These are phyloP conservation scores for Tricholoma furcatifolium DNA, from an alignment of 768 basidiomycete genomes.

Conservation along the genomic window DNA sequence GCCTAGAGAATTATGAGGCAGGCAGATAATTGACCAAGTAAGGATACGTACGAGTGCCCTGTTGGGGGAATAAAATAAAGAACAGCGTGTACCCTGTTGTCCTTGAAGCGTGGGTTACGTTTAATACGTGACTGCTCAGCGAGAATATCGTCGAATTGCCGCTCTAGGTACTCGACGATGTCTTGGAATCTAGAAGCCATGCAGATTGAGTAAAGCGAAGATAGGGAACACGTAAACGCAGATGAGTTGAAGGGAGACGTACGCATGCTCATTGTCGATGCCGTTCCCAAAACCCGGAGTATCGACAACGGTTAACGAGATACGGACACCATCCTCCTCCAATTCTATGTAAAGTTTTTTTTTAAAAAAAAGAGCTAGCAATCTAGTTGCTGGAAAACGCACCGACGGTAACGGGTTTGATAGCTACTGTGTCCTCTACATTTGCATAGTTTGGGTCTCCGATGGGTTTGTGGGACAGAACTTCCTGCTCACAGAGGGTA, in stretches of 20 bases:
- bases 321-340: conserved; percentile 88
- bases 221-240: conserved; percentile 4
- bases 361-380: too few relatives aligned
- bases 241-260: conserved; percentile 25
- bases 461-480: conserved; percentile 65
- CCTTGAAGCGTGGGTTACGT: conserved; percentile 89
- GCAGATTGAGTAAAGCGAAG: conserved; percentile 2
- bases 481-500: conserved; percentile 82
- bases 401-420: conserved; percentile 84
- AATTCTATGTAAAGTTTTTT: conserved; percentile 53
- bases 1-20: conserved; percentile 33
- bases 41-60: conserved; percentile 68
- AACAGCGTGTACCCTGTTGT: conserved; percentile 85
- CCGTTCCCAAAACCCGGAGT: conserved; percentile 92
- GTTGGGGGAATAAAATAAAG: conserved; percentile 92
- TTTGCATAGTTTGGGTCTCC: conserved; percentile 72
- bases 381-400: conserved; percentile 11
- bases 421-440: conserved; percentile 71
- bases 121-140: conserved; percentile 87
- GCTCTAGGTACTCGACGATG: conserved; percentile 83
- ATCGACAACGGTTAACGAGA: conserved; percentile 88
- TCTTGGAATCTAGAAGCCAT: conserved; percentile 68
- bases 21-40: not conserved
- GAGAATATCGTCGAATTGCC: conserved; percentile 91
- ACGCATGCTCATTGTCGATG: conserved; percentile 89